Evolutionary conservation across 495 filamentous ascomycete species (phyloP), one percentile per base, ranked within the genome.

Genomic region (Glonium stellatum): DNA sequence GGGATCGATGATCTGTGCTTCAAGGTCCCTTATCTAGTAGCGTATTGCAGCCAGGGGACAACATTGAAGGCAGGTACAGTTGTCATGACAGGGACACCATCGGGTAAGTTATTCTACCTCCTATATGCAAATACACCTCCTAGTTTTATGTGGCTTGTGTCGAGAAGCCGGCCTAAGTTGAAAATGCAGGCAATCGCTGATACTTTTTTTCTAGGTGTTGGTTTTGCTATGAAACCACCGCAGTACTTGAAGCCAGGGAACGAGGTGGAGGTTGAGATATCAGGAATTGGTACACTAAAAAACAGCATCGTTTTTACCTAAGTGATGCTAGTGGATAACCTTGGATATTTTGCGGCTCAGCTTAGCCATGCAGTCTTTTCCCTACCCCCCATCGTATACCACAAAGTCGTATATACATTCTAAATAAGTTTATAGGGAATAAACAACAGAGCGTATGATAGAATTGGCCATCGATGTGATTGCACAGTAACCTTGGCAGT

Each of bases 231-330:
- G 55, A 46, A 44, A 13, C 55, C 55, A 34, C 55, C 55, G 12
- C 55, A 31, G 39, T 57, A 42, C 10, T 67, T 87, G 61, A 80
- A 80, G 69, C 72, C 79, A 41, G 82, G 79, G 0, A 83, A 85
- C 66, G 78, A 82, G 53, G 83, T 87, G 9, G 77, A 79, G 54
- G 82, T 87, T 8, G 73, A 80, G 68, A 70, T 84, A 58, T 70
- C 73, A 21, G 61, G 55, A 11, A 71, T 73, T 42, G 72, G 73
- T 1, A 72, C 62, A 25, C 66, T 71, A 60, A 76, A 71, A 21
- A 79, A 78, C 47, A 69, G 64, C 50, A 70, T 77, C 3, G 57
- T 59, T 34, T 67, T 57, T 42, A 60, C 48, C 12, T 51, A 1
- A 51, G 47, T 22, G 47, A 21, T 5, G 3, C 3, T 22, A 22